A percentile compares a stretch with the other conserved stretches of the same genome.
These are phyloP conservation scores for Aspergillus unguis DNA, from an alignment of 2,329 filamentous ascomycete species.

Conservation along the genomic window DNA sequence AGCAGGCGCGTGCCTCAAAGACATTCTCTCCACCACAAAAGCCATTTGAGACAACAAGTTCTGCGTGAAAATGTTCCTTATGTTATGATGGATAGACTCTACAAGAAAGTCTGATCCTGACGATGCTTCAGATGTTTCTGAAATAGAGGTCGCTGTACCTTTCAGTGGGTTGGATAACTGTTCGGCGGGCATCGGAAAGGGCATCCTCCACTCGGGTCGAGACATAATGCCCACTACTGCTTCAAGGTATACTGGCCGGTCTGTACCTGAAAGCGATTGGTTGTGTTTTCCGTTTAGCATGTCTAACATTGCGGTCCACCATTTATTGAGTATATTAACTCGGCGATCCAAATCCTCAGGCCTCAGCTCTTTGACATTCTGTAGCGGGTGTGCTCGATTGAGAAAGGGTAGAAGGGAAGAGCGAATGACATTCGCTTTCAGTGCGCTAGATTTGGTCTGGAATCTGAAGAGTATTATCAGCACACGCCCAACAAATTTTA, in stretches of 20 bases:
- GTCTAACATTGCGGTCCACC: conserved; percentile 82
- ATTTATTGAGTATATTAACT: conserved; percentile 77
- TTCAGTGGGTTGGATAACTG: conserved; percentile 31
- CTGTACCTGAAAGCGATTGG: conserved; percentile 77
- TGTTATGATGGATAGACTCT: conserved; percentile 79
- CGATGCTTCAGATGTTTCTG: conserved; percentile 55
- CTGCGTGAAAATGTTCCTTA: conserved; percentile 79
- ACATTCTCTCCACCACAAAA: conserved; percentile 87
- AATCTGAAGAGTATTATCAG: conserved; percentile 50
- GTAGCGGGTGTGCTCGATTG: conserved; percentile 63
- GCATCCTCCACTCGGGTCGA: conserved; percentile 78
- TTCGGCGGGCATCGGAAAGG: conserved; percentile 59
- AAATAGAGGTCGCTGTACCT: conserved; percentile 43
- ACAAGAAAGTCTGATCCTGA: conserved; percentile 64
- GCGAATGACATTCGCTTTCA: conserved; percentile 74
- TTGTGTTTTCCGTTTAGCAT: conserved; percentile 73
- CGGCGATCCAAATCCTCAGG: conserved; percentile 80
- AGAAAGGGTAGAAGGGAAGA: conserved; percentile 73
- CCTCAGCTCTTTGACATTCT: conserved; percentile 63
- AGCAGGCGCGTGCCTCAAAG: conserved; percentile 66
- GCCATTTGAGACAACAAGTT: conserved; percentile 80
- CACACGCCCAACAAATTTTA: neutral
- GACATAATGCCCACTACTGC: conserved; percentile 79
- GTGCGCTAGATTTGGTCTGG: conserved; percentile 65
- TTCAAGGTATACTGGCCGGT: conserved; percentile 76